Evolutionary conservation across 83 land plant species (phyloP).

Genomic region (Larix sibirica): DNA sequence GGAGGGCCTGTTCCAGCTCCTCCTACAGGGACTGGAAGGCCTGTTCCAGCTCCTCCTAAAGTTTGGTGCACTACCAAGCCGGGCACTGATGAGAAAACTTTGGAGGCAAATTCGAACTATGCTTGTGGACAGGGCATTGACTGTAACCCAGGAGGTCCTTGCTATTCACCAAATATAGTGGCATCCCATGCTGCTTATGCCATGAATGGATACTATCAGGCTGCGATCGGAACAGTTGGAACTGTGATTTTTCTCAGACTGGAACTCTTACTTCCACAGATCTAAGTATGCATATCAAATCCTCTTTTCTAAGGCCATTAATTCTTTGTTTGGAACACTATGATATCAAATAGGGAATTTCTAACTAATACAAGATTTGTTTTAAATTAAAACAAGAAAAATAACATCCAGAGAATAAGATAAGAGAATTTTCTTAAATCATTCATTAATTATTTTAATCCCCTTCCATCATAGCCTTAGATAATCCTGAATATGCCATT

Average conservation of each 20-base stretch:
- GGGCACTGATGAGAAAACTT: slow-evolving; percentile 30
- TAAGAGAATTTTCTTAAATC: background rate
- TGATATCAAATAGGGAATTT: background rate
- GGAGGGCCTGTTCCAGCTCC: slow-evolving; percentile 27
- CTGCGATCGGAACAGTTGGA: slow-evolving; percentile 50
- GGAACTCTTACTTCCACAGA: slow-evolving; percentile 47
- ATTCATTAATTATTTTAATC: background rate
- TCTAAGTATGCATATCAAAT: slow-evolving; percentile 55
- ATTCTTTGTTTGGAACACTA: background rate
- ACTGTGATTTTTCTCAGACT: slow-evolving; percentile 67
- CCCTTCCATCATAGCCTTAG: background rate
- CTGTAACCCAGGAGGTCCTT: slow-evolving; percentile 58
- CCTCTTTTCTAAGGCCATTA: background rate
- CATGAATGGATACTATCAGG: slow-evolving; percentile 67
- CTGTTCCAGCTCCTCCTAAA: no score
- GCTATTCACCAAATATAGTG: slow-evolving; percentile 61
- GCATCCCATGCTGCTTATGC: slow-evolving; percentile 71
- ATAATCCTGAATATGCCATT: no score
- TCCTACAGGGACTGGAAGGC: background rate
- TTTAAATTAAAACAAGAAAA: no score
- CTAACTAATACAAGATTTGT: background rate
- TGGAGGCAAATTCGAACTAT: slow-evolving; percentile 61
- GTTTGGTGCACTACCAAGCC: slow-evolving; percentile 66
- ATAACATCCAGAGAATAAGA: no score
- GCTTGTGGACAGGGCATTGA: slow-evolving; percentile 65